Base-by-base conservation (phyloP, 495 filamentous ascomycete genomes). In the Tuber aestivum region DNA sequence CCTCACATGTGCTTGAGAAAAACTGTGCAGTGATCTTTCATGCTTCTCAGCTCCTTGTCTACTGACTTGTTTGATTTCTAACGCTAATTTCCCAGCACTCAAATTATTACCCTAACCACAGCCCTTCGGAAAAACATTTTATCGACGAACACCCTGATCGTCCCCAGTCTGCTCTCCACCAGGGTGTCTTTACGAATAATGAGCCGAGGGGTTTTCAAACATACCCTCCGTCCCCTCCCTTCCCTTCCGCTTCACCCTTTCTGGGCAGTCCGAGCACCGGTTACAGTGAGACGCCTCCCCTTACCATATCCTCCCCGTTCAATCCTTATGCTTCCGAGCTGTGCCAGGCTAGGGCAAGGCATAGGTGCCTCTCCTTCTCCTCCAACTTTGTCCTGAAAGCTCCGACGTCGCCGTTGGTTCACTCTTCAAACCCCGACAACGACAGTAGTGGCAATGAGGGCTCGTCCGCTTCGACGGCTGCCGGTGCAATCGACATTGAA, bases 371-470 rank as follows among this genome's bases (percentile, higher is more conserved):
- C 3, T 92, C 92, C 23, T 84, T 89, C n/a, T 92, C 93, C 0
- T 93, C 92, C 3, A 94, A 90, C 77, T 97, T 97, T 83, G 86
- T 92, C 32, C 90, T 95, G 68, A 92, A 94, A 83, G 89, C 92
- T 5, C 95, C 95, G 8, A 98, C 95, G 18, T 98, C 94, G 76
- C 96, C 95, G 32, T 86, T 99, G 37, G 94, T 95, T 4, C 90
- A 97, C 80, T 93, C 94, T 76, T 92, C 94, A 75, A 97, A 91
- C 83, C 94, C 94, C 80, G 92, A 94, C 92, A 72, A 83, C 84
- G 80, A 82, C 40, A 76, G 75, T 42, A 76, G 71, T 71, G 76
- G 78, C 72, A 70, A 45, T 40, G 78, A 74, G 40, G 73, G 16
- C 82, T 86, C 44, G 84, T 84, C 38, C 48, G 32, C 50, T 21